Percentiles rank a stretch among this genome's conserved stretches.
These are phyloP conservation scores for Begonia peltatifolia DNA, from an alignment of 306 rosid genomes.

Conservation along the genomic window DNA sequence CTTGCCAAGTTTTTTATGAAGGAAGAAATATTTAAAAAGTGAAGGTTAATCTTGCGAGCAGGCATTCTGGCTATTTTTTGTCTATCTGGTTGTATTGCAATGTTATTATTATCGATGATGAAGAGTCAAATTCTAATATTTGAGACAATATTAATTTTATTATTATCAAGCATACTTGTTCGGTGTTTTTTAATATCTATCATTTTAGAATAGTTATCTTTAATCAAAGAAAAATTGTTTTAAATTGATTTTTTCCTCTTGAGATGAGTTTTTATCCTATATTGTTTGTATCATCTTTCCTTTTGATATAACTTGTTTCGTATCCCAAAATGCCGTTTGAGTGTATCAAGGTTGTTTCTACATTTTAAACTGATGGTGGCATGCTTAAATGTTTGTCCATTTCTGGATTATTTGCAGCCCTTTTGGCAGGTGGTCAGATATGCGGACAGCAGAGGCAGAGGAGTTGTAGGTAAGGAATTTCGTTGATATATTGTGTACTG, in stretches of 20 bases:
- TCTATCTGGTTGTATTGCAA: too few species aligned
- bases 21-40: background rate
- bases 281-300: too few species aligned
- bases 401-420: slow-evolving; percentile 48
- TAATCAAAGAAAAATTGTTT: too few species aligned
- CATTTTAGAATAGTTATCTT: background rate
- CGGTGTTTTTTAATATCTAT: background rate
- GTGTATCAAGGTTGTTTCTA: background rate
- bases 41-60: too few species aligned
- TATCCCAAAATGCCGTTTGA: background rate
- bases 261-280: too few species aligned
- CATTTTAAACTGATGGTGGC: background rate
- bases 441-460: slow-evolving; percentile 54
- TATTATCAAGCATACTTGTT: too few species aligned
- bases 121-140: too few species aligned
- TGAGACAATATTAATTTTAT: too few species aligned
- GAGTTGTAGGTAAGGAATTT: slow-evolving; percentile 69
- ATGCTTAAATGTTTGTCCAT: background rate
- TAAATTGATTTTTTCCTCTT: too few species aligned
- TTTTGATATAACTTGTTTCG: too few species aligned
- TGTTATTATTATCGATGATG: background rate
- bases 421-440: slow-evolving; percentile 77
- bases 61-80: too few species aligned
- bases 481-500: slow-evolving; percentile 4
- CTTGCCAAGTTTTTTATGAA: too few species aligned